Base-by-base conservation (phyloP, 805 yeast genomes). In the Kluyveromyces lactis region DNA sequence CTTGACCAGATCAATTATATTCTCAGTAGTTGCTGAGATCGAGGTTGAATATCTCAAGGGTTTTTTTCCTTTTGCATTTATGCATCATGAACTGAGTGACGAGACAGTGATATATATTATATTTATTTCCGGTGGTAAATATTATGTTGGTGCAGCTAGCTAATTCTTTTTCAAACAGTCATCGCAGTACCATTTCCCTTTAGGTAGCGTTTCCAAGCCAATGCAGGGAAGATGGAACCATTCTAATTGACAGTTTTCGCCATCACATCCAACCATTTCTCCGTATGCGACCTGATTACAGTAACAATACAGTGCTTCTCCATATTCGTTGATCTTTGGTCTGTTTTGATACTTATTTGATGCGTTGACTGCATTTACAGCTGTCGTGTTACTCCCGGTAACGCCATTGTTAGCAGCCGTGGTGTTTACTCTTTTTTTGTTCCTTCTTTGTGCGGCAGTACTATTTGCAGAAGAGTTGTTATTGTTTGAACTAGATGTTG, bases 211-310 rank as follows among this genome's bases (percentile, higher is more conserved):
- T 37, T 80, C 77, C 51, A 87, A 71, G 0, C 95, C 95, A 31
- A 86, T 83, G 62, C 97, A 89, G 13, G 94, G 94, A 49, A 90
- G 67, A 66, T 89, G 97, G 64, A 89, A 89, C 97, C 97, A 89
- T 60, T 89, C 97, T 40, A 86, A 70, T 57, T 79, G 79, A 66
- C 97, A 90, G 42, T 80, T 77, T 26, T 85, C 89, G 10, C 96
- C 97, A 55, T 92, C 98, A 64, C 98, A 92, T 2, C 95, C 98
- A 44, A 92, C 97, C 98, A 92, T 92, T 55, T 92, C 97, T 15
- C 98, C 98, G 57, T 84, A 92, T 4, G 97, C 90, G 0, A 89
- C 95, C 58, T 89, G 96, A 58, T 87, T 86, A 65, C 98, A 92
- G 65, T 90, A 89, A 62, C 98, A 92, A 59, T 90, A 90, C 2